phyloP scores from a whole-genome alignment of 345 rosid genomes.

The Anacardium occidentale region DNA sequence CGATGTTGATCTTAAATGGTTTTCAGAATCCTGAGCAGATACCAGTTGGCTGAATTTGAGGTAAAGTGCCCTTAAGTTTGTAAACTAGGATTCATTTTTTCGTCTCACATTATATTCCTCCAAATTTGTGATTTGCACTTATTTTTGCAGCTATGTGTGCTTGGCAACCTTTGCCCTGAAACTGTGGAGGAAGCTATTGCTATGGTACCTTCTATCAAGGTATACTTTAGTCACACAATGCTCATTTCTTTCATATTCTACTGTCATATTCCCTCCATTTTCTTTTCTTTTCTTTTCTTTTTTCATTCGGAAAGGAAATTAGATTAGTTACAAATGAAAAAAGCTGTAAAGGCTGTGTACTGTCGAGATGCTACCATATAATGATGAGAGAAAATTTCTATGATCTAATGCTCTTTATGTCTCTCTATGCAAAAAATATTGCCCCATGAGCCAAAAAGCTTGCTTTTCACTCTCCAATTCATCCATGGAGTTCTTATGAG shows the following conservation, averaged over 20 bases:
- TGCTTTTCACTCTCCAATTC: no score
- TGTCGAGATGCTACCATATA: neutral
- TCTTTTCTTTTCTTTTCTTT: neutral
- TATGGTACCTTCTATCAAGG: slow-evolving; percentile 98
- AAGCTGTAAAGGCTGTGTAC: neutral
- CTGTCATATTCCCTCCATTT: neutral
- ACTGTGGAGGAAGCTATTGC: slow-evolving; percentile 97
- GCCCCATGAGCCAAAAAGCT: no score
- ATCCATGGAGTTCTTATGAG: no score
- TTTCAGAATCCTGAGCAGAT: slow-evolving; percentile 75
- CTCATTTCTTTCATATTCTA: neutral
- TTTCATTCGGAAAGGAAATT: neutral
- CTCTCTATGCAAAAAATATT: neutral
- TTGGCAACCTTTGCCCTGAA: slow-evolving; percentile 97
- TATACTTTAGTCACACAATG: slow-evolving; percentile 18
- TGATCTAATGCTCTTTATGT: neutral
- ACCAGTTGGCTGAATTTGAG: slow-evolving; percentile 94
- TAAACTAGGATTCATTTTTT: slow-evolving; percentile 2
- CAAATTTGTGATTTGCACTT: slow-evolving; percentile 1
- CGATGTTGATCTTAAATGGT: slow-evolving; percentile 47
- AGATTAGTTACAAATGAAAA: neutral
- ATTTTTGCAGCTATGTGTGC: slow-evolving; percentile 82
- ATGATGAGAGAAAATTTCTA: neutral
- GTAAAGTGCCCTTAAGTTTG: slow-evolving; percentile 32
- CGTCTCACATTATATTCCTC: neutral